These are phyloP conservation scores for Leccinum uliginosum DNA, from an alignment of 768 basidiomycete genomes.

Conservation along the genomic window DNA sequence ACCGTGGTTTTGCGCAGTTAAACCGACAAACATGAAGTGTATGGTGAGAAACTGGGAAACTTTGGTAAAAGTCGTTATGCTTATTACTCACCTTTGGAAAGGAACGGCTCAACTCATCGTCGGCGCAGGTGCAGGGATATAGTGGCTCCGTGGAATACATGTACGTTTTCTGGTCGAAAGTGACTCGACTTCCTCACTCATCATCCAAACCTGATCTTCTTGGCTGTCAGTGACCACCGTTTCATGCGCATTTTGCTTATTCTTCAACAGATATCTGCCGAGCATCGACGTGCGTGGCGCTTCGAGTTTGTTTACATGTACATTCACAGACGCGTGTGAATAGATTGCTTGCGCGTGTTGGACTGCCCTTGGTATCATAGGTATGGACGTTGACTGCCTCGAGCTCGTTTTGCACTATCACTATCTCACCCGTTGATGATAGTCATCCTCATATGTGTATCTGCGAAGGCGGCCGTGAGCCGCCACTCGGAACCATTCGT, in stretches of 20 bases:
- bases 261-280: constrained; percentile 49
- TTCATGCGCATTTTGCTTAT: constrained; percentile 49
- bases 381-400: constrained; percentile 33
- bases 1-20: too few species aligned
- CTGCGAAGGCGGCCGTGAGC: constrained; percentile 52
- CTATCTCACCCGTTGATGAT: constrained; percentile 17
- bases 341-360: constrained; percentile 58
- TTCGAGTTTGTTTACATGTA: background rate
- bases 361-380: constrained; percentile 55
- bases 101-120: constrained; percentile 59
- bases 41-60: too few species aligned
- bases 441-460: constrained; percentile 56
- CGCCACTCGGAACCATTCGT: constrained; percentile 53
- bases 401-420: background rate
- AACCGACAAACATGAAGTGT: too few species aligned
- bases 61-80: too few species aligned
- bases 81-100: constrained; percentile 21
- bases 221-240: constrained; percentile 48
- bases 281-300: constrained; percentile 41
- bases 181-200: constrained; percentile 1
- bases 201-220: constrained; percentile 47
- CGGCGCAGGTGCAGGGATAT: constrained; percentile 56
- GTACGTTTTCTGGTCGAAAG: constrained; percentile 27
- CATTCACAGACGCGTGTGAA: constrained; percentile 2
- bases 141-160: constrained; percentile 57